These are phyloP conservation scores for Phytophthora sansomeana DNA, from an alignment of 352 stramenopile species.

Conservation along the genomic window DNA sequence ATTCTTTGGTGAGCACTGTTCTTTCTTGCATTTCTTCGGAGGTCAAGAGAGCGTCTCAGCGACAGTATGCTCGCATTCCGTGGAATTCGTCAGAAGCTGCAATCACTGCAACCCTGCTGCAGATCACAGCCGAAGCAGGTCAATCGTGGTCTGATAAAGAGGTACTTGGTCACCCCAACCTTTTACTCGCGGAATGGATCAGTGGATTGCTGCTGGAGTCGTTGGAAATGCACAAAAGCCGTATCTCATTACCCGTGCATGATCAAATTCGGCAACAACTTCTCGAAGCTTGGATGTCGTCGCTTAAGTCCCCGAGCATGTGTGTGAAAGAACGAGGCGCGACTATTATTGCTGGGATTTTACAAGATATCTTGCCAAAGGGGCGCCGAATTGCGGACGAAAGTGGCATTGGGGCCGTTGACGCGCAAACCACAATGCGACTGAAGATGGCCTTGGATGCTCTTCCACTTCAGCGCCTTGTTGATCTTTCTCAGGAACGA, in stretches of 20 bases:
- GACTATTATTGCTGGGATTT: constrained; percentile 73
- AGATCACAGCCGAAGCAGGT: constrained; percentile 72
- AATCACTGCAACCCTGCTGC: constrained; percentile 75
- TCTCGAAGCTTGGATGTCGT: constrained; percentile 82
- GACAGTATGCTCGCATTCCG: constrained; percentile 82
- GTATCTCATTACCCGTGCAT: constrained; percentile 47
- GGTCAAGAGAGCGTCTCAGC: constrained; percentile 73
- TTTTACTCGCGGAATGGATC: constrained; percentile 89
- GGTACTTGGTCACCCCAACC: constrained; percentile 83
- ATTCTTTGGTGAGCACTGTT: constrained; percentile 62
- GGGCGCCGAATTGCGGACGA: constrained; percentile 15
- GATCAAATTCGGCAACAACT: constrained; percentile 71
- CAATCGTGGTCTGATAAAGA: constrained; percentile 86
- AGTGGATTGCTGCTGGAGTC: constrained; percentile 78
- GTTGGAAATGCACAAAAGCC: constrained; percentile 52
- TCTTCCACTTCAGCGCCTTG: constrained; percentile 74
- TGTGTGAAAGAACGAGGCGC: constrained; percentile 90
- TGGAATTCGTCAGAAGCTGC: constrained; percentile 81
- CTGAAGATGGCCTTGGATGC: constrained; percentile 53
- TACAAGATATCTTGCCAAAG: constrained; percentile 84
- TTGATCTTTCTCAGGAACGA: constrained; percentile 76
- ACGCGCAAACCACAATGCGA: constrained; percentile 36
- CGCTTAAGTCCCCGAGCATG: constrained; percentile 86
- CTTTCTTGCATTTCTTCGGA: constrained; percentile 67
- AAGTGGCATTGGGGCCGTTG: constrained; percentile 26